A percentile compares a stretch with the other conserved stretches of the same genome.
These are phyloP conservation scores for Picea glauca DNA, from an alignment of 75 land plant species.

Conservation along the genomic window DNA sequence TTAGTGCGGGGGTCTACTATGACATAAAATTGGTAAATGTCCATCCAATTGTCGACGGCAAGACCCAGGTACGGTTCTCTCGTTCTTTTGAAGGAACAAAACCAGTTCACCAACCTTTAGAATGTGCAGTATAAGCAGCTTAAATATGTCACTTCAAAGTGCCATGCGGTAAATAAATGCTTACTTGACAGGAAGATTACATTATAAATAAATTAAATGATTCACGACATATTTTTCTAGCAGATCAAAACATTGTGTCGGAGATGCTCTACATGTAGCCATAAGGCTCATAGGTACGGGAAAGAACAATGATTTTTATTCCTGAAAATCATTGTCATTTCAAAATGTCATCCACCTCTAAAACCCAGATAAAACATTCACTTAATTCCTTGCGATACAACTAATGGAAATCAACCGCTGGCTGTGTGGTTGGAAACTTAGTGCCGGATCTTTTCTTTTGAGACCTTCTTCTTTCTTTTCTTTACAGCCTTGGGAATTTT, in stretches of 20 bases:
- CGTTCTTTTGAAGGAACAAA: background rate
- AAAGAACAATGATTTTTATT: background rate
- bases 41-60: too few relatives aligned
- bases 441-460: conserved; percentile 37
- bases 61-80: too few relatives aligned
- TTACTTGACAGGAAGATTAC: background rate
- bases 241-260: background rate
- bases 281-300: background rate
- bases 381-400: background rate
- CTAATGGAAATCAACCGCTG: background rate
- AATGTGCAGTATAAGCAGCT: background rate
- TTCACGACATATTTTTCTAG: background rate
- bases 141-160: background rate
- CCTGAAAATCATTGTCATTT: background rate
- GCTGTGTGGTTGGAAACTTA: background rate
- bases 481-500: conserved; percentile 90
- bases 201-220: background rate
- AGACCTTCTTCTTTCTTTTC: conserved; percentile 81
- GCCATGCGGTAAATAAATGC: background rate
- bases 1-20: too few relatives aligned
- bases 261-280: background rate
- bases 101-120: background rate
- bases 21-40: too few relatives aligned
- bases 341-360: background rate
- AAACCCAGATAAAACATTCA: background rate